Conservation (phyloP, 2,329 filamentous ascomycete species). For the Epichloe festucae region DNA sequence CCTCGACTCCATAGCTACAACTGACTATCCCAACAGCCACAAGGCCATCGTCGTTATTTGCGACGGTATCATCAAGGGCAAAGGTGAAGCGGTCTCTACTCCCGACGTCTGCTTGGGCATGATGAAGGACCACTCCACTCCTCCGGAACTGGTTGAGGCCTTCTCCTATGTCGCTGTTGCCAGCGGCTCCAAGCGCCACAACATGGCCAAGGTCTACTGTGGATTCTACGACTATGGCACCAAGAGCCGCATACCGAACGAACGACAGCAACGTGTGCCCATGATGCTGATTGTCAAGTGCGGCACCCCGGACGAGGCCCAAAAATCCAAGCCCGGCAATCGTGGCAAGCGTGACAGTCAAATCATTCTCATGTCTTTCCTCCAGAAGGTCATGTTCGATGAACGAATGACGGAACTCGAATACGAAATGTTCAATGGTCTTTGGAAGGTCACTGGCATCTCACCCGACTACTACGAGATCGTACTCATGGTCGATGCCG, state of each 20-base stretch:
- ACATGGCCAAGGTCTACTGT: slow-evolving; percentile 97
- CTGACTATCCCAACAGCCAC: slow-evolving; percentile 98
- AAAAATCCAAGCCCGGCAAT: slow-evolving; percentile 81
- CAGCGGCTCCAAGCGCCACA: slow-evolving; percentile 92
- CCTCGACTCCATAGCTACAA: slow-evolving; percentile 89
- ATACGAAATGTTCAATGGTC: slow-evolving; percentile 98
- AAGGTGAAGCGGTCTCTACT: slow-evolving; percentile 75
- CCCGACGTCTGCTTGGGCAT: slow-evolving; percentile 83
- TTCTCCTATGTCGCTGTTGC: slow-evolving; percentile 97
- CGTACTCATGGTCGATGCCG: slow-evolving; percentile 97
- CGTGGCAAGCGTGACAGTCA: slow-evolving; percentile 98
- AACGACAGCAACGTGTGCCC: slow-evolving; percentile 91
- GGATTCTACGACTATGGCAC: slow-evolving; percentile 96
- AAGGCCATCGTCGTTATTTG: slow-evolving; percentile 94
- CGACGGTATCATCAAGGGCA: slow-evolving; percentile 93
- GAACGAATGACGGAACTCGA: slow-evolving; percentile 99
- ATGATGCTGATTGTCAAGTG: slow-evolving; percentile 97
- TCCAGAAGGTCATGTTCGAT: slow-evolving; percentile 99
- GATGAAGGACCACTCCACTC: slow-evolving; percentile 82
- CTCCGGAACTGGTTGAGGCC: slow-evolving; percentile 68
- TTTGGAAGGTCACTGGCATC: slow-evolving; percentile 98
- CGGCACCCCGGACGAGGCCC: slow-evolving; percentile 77
- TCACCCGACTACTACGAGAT: slow-evolving; percentile 97
- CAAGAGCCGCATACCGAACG: slow-evolving; percentile 62
- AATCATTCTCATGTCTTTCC: slow-evolving; percentile 97